Base-by-base conservation (phyloP, 179 eudicot species). In the Beta lomatogona region DNA sequence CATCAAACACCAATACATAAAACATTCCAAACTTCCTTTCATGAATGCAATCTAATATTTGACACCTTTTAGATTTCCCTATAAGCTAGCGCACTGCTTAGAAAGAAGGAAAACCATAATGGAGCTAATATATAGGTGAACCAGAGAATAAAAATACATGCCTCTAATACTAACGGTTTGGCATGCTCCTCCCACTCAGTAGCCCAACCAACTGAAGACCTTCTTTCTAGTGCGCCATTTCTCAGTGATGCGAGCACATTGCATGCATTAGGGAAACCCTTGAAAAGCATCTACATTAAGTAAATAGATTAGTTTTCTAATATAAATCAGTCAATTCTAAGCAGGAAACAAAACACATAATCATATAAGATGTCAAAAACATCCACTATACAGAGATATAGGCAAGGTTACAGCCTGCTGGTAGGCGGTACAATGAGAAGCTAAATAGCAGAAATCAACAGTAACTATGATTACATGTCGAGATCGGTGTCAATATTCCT, bases 181-280 rank as follows among this genome's bases (percentile, higher is more conserved):
- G 97, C 98, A 80, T 92, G 91, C 78, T 87, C 93, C 86, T 92
- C 98, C 99, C 99, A 96, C 80, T 86, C 93, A 36, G 93, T 85
- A 15, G 89, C 87, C 98, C 99, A 96, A 67, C 90, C 89, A 70
- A 86, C 87, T 55, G 99, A 89, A 41, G 89, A 90, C 63, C 90
- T 86, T 68, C 73, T 91, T 79, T 89, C 94, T 63, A 89, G 83
- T 44, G 92, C 91, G 75, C 95, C 94, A 52, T 84, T 80, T 80
- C 90, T 92, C 86, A 93, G 79, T 9, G 83, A 86, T 76, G 81
- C 88, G 71, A 93, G 92, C 57, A 85, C 82, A 81, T 88, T 66
- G 75, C 91, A 88, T 81, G 84, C 88, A 75, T 90, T 83, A 6
- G 97, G 98, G 78, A 91, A 96, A 55, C 92, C 96, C 84, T 91